Conservation (phyloP, 2,329 filamentous ascomycete genomes). For the Teratosphaeria gauchensis region DNA sequence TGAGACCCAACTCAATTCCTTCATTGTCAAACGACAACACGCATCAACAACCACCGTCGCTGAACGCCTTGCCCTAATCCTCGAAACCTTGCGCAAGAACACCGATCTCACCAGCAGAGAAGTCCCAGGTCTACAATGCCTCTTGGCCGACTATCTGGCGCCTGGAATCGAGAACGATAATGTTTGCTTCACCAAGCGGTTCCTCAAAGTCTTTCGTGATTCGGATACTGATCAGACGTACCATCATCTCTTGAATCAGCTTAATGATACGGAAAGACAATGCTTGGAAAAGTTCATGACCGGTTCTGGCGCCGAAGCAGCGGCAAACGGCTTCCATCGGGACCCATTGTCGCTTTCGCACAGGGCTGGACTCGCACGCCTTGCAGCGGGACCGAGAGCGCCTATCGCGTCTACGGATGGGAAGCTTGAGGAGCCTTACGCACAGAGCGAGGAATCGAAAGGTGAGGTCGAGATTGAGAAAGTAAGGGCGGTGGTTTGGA, state of each 20-base stretch:
- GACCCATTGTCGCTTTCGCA: not conserved
- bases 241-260: conserved; percentile 3
- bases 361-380: conserved; percentile 1
- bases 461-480: conserved; percentile 34
- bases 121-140: conserved; percentile 4
- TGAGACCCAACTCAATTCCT: not conserved
- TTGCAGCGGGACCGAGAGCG: conserved; percentile 3
- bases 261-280: conserved; percentile 3
- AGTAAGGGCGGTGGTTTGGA: conserved; percentile 38
- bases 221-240: conserved; percentile 6
- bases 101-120: not conserved
- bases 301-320: not conserved
- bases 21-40: not conserved
- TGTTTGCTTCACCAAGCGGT: conserved; percentile 5
- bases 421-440: conserved; percentile 35
- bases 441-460: conserved; percentile 43
- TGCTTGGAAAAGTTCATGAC: not conserved
- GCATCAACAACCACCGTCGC: not conserved
- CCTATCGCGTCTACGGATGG: not conserved
- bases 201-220: conserved; percentile 6
- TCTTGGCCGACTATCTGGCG: conserved; percentile 8
- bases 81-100: not conserved
- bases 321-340: conserved; percentile 1
- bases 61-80: not conserved
- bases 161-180: conserved; percentile 4